phyloP scores from a whole-genome alignment of 331 rosid species.

The Telfairia occidentalis region DNA sequence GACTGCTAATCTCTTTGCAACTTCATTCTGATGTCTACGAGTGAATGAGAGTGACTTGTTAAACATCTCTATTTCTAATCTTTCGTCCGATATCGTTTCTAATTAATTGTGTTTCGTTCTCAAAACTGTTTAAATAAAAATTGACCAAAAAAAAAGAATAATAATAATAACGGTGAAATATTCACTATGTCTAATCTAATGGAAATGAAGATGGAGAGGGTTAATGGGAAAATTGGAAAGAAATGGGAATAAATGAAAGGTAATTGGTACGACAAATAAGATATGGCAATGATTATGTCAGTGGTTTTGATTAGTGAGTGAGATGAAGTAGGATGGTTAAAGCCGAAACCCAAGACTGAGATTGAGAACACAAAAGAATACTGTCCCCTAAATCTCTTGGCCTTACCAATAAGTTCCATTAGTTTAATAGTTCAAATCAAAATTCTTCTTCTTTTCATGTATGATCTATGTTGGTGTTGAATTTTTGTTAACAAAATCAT shows the following conservation, averaged over 20 bases:
- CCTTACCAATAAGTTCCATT: not conserved
- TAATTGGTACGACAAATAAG: not conserved
- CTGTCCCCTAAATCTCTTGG: not conserved
- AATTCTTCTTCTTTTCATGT: not conserved
- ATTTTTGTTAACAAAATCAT: not conserved
- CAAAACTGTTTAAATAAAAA: too few relatives aligned
- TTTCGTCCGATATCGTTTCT: too few relatives aligned
- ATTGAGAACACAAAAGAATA: not conserved
- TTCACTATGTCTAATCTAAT: not conserved
- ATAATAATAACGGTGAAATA: too few relatives aligned
- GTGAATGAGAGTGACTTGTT: too few relatives aligned
- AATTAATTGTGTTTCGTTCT: too few relatives aligned
- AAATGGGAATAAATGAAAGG: not conserved
- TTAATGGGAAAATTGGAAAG: not conserved
- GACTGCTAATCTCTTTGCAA: too few relatives aligned
- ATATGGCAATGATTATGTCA: constrained; percentile 5
- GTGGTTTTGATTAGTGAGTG: not conserved
- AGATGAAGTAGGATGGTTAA: not conserved
- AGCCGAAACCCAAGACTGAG: not conserved
- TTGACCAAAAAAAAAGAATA: too few relatives aligned
- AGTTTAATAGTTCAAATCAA: not conserved
- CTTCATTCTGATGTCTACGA: too few relatives aligned
- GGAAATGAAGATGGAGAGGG: not conserved
- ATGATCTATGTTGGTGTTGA: not conserved
- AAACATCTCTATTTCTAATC: too few relatives aligned